phyloP scores from a whole-genome alignment of 2,329 filamentous ascomycete species.

The Akanthomyces dipterigenus region DNA sequence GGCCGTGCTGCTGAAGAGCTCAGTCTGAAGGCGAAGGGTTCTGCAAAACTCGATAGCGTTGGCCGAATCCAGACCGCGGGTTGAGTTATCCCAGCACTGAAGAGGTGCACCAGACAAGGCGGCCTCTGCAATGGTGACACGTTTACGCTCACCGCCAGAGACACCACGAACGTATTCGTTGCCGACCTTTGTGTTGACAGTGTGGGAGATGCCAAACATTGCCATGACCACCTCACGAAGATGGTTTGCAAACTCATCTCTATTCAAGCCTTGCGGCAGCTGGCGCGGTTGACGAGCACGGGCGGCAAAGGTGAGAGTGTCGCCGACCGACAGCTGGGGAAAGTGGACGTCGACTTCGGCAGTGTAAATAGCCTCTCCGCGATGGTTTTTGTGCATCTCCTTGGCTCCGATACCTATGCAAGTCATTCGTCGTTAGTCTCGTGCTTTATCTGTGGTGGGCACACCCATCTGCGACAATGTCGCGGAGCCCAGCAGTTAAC shows the following conservation, averaged over 20 bases:
- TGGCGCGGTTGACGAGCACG: conserved; percentile 55
- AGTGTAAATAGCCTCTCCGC: conserved; percentile 76
- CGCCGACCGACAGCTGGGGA: conserved; percentile 64
- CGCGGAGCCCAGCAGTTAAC: neutral
- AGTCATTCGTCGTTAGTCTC: conserved; percentile 2
- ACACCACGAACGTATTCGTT: conserved; percentile 72
- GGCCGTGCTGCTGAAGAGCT: conserved; percentile 59
- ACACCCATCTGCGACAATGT: conserved; percentile 6
- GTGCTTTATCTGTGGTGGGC: neutral
- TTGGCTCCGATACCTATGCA: conserved; percentile 50
- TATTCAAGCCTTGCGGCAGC: conserved; percentile 49
- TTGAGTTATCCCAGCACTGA: conserved; percentile 68
- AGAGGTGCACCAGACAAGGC: conserved; percentile 52
- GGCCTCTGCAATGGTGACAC: conserved; percentile 57
- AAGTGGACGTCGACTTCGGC: conserved; percentile 77
- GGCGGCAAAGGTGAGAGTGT: conserved; percentile 70
- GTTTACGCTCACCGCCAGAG: conserved; percentile 65
- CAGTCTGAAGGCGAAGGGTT: conserved; percentile 60
- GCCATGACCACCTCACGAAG: conserved; percentile 42
- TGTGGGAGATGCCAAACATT: conserved; percentile 39
- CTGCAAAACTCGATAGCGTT: conserved; percentile 71
- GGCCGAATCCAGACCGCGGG: conserved; percentile 66
- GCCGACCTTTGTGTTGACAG: conserved; percentile 64
- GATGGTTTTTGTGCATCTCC: conserved; percentile 67
- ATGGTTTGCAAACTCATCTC: conserved; percentile 47